These are phyloP conservation scores for Cyclocybe cylindracea DNA, from an alignment of 768 basidiomycete genomes.

Conservation along the genomic window DNA sequence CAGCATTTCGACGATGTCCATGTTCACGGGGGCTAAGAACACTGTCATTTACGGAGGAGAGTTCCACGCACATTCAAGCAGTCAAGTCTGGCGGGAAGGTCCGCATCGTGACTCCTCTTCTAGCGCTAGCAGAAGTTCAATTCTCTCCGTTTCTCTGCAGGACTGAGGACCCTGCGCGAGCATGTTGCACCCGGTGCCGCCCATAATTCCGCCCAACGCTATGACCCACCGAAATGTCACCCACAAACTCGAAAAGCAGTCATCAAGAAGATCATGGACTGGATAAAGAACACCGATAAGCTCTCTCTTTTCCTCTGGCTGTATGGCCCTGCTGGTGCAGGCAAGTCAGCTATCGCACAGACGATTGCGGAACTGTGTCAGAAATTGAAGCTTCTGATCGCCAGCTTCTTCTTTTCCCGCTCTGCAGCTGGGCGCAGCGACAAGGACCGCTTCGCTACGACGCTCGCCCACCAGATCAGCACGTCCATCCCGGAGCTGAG, in stretches of 20 bases:
- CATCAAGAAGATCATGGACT: conserved; percentile 6
- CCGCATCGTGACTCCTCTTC: too few relatives aligned
- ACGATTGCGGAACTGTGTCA: conserved; percentile 18
- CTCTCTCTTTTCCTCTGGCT: conserved; percentile 15
- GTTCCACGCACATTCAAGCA: too few relatives aligned
- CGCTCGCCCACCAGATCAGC: conserved; percentile 9
- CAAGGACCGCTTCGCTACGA: conserved; percentile 3
- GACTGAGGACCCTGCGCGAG: too few relatives aligned
- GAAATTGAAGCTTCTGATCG: not conserved
- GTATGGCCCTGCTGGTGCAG: conserved; percentile 24
- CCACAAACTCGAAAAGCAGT: conserved; percentile 13
- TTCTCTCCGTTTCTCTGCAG: too few relatives aligned
- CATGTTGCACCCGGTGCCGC: conserved; percentile 5
- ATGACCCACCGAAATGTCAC: conserved; percentile 21
- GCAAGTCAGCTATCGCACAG: conserved; percentile 27
- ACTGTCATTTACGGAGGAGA: too few relatives aligned
- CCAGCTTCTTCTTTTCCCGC: conserved; percentile 13
- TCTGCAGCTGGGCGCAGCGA: not conserved
- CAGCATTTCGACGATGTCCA: too few relatives aligned
- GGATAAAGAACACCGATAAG: not conserved
- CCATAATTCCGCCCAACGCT: conserved; percentile 14
- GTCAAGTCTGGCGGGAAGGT: too few relatives aligned
- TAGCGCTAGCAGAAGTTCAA: too few relatives aligned
- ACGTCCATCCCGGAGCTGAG: conserved; percentile 2
- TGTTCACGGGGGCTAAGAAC: too few relatives aligned